phyloP scores from a whole-genome alignment of 176 grass and related monocot species.

The Zea mays region Zm-B73-REFERENCE-NAM-5.0 NC_050098.1:3915001-3915500 shows the following conservation, averaged over 20 bases:
- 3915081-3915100: too few species aligned
- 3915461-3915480: background rate
- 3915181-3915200: conserved; percentile 40
- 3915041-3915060: too few species aligned
- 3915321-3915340: conserved; percentile 74
- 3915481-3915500: conserved; percentile 8
- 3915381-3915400: conserved; percentile 37
- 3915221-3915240: conserved; percentile 58
- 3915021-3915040: too few species aligned
- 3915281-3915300: conserved; percentile 58
- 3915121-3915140: background rate
- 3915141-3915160: background rate
- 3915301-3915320: conserved; percentile 43
- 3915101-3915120: too few species aligned
- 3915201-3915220: conserved; percentile 47
- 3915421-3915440: conserved; percentile 8
- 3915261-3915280: conserved; percentile 46
- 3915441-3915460: background rate
- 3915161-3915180: conserved; percentile 31
- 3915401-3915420: conserved; percentile 41
- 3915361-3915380: conserved; percentile 23
- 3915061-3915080: too few species aligned
- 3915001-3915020: too few species aligned
- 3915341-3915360: conserved; percentile 56
- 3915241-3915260: conserved; percentile 56